Base-by-base conservation (phyloP, 148 eudicot species). In the Fagopyrum esculentum region DNA sequence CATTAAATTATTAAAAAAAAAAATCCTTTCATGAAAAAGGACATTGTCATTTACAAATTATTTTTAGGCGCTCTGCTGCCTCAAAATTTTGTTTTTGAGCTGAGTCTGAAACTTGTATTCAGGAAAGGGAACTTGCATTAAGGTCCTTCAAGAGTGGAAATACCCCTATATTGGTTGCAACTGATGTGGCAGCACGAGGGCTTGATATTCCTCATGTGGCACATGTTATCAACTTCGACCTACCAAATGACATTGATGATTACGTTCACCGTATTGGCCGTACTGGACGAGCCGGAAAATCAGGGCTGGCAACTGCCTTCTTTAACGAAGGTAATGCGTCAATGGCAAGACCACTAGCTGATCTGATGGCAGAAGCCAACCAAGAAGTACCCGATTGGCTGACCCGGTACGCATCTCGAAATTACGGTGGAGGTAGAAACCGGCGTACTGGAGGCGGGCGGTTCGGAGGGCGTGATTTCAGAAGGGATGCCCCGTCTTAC, bases 131-230 rank as follows among this genome's bases (percentile, higher is more conserved):
- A 78, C 79, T 81, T 73, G 98, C 98, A 26, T 64, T 93, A 66
- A 86, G 90, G 77, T 89, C 91, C 6, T 93, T 93, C 56, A 90
- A 87, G 76, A 85, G 82, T 49, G 98, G 98, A 29, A 81, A 78
- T 8, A 89, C 96, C 19, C 98, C 96, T 10, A 93, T 90, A 70
- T 57, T 93, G 72, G 98, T 93, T 0, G 98, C 98, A 4, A 92
- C 97, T 15, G 97, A 92, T 81, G 97, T 92, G 54, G 97, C 97
- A 61, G 92, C 97, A 72, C 88, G 97, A 64, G 97, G 97, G 51
- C 89, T 92, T 0, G 97, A 92, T 77, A 88, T 92, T 44, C 97
- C 97, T 45, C 91, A 87, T 46, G 97, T 92, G 15, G 82, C 93
- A 30, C 97, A 92, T 49, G 95, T 92, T 48, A 83, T 90, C 71